Evolutionary conservation across 805 yeast genomes (phyloP).

Genomic region (Sugiyamaella mastotermitis): DNA sequence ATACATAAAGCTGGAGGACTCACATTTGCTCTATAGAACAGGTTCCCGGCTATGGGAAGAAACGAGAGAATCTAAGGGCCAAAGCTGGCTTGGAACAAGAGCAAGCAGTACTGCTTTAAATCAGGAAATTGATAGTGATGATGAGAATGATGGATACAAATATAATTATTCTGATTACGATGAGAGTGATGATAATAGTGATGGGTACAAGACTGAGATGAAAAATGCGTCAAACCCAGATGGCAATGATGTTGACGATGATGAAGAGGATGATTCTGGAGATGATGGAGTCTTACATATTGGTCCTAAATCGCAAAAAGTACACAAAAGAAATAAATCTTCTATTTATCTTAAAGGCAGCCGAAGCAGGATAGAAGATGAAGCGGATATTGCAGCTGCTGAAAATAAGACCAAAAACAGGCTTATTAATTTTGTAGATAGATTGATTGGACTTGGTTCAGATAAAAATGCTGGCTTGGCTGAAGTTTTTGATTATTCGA

Average conservation of each 20-base stretch:
- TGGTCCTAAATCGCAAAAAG: slow-evolving; percentile 1
- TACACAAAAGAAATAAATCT: slow-evolving; percentile 6
- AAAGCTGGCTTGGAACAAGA: slow-evolving; percentile 18
- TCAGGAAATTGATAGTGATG: slow-evolving; percentile 7
- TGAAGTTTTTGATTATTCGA: slow-evolving; percentile 11
- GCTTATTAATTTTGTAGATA: slow-evolving; percentile 16
- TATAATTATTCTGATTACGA: background rate
- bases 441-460: slow-evolving; percentile 20
- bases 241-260: background rate
- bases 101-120: slow-evolving; percentile 13
- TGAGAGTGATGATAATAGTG: slow-evolving; percentile 2
- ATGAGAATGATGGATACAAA: slow-evolving; percentile 5
- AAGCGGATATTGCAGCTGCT: slow-evolving; percentile 8
- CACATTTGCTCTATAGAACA: slow-evolving; percentile 22
- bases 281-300: slow-evolving; percentile 15
- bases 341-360: slow-evolving; percentile 5
- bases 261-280: slow-evolving; percentile 2
- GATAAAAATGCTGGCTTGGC: slow-evolving; percentile 11
- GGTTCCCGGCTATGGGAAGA: slow-evolving; percentile 26
- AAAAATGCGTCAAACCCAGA: background rate
- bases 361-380: slow-evolving; percentile 8
- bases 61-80: slow-evolving; percentile 20
- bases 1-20: slow-evolving; percentile 11
- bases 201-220: background rate
- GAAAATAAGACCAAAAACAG: slow-evolving; percentile 8